Conservation (phyloP, 345 rosid genomes). For the Ceriops zippeliana region DNA sequence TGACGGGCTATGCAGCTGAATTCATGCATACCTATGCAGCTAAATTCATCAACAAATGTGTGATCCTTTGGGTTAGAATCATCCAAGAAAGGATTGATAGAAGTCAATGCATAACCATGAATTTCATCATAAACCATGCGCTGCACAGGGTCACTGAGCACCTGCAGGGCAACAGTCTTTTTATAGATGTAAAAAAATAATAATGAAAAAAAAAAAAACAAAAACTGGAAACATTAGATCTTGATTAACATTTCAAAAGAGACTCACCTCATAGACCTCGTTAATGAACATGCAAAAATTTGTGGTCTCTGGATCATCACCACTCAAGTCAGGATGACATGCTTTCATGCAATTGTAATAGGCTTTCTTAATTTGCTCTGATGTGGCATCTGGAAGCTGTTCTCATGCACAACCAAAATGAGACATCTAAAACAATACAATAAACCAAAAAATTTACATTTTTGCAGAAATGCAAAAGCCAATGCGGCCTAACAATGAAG, state of each 20-base stretch:
- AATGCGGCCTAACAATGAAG: too few species aligned
- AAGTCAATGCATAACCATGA: conserved; percentile 82
- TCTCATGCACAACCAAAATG: neutral
- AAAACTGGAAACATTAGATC: neutral
- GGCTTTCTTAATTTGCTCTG: conserved; percentile 82
- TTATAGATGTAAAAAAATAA: neutral
- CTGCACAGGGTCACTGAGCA: conserved; percentile 93
- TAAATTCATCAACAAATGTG: conserved; percentile 87
- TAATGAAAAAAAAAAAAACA: too few species aligned
- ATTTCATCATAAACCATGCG: conserved; percentile 97
- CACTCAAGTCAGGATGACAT: conserved; percentile 96
- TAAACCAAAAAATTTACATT: too few species aligned
- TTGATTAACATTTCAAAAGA: conserved; percentile 1
- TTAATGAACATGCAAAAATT: conserved; percentile 96
- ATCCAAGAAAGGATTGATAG: conserved; percentile 80
- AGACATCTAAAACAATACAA: neutral
- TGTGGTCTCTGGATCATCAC: conserved; percentile 67
- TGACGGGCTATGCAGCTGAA: neutral
- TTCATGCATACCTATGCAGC: conserved; percentile 72
- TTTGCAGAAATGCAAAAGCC: too few species aligned
- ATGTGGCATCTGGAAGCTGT: conserved; percentile 88
- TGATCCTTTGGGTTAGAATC: conserved; percentile 65
- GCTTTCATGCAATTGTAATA: conserved; percentile 96
- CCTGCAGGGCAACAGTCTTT: conserved; percentile 41
- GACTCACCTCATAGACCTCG: conserved; percentile 76